Evolutionary conservation across 75 land plant genomes (phyloP).

Genomic region (Selaginella tamariscina): DNA sequence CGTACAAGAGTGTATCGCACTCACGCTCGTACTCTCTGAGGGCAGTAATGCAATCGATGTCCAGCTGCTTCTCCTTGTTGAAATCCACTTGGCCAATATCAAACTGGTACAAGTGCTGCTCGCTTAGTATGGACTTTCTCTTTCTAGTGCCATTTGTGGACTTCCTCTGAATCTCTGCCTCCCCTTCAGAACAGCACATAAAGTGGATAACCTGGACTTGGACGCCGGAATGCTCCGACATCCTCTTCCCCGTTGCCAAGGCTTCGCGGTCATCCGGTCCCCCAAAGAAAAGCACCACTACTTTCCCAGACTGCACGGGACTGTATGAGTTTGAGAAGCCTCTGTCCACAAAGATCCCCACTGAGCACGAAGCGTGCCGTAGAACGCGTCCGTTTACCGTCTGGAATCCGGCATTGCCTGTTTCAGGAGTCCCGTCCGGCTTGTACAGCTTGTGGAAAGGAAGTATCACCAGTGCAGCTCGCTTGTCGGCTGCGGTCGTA

Average conservation of each 20-base stretch:
- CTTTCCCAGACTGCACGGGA: slow-evolving; percentile 20
- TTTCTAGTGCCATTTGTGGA: neutral
- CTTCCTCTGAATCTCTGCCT: neutral
- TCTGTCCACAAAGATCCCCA: slow-evolving; percentile 62
- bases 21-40: neutral
- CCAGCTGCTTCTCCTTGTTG: slow-evolving; percentile 31
- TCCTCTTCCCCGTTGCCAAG: slow-evolving; percentile 43
- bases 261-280: slow-evolving; percentile 71
- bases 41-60: slow-evolving; percentile 30
- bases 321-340: slow-evolving; percentile 22
- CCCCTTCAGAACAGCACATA: neutral
- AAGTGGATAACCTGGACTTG: slow-evolving; percentile 32
- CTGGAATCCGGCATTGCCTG: slow-evolving; percentile 34
- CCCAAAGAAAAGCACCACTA: slow-evolving; percentile 58
- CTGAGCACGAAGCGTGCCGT: slow-evolving; percentile 57
- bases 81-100: neutral
- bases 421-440: slow-evolving; percentile 26
- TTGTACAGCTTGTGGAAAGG: slow-evolving; percentile 47
- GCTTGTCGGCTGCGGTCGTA: slow-evolving; percentile 37
- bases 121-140: neutral
- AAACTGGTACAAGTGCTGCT: neutral
- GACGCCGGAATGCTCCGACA: slow-evolving; percentile 68
- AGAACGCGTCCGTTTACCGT: slow-evolving; percentile 48
- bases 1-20: neutral
- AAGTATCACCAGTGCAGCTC: slow-evolving; percentile 39